These are phyloP conservation scores for Bidens hawaiensis DNA, from an alignment of 140 eudicot species.

Conservation along the genomic window DNA sequence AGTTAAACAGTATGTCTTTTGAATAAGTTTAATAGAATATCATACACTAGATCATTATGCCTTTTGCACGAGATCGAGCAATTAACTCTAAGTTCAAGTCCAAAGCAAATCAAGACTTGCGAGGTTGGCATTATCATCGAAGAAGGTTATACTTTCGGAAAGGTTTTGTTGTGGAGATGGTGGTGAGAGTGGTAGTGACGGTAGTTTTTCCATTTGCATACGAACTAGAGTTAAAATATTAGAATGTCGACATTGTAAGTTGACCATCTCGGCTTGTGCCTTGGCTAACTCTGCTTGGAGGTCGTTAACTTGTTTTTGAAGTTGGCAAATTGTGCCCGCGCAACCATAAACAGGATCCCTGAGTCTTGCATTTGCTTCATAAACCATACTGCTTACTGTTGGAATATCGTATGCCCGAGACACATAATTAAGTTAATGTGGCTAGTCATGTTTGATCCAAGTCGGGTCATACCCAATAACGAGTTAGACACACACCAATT, in stretches of 20 bases:
- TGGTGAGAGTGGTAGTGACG: conserved; percentile 9
- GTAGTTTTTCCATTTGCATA: conserved; percentile 30
- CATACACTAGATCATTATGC: neutral
- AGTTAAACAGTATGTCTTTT: neutral
- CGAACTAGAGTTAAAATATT: conserved; percentile 32
- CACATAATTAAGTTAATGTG: too few relatives aligned
- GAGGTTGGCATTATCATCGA: conserved; percentile 24
- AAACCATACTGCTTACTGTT: conserved; percentile 72
- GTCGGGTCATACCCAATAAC: too few relatives aligned
- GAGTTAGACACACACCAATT: too few relatives aligned
- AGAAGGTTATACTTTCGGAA: conserved; percentile 16
- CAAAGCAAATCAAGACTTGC: conserved; percentile 25
- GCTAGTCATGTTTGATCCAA: too few relatives aligned
- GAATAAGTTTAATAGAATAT: neutral
- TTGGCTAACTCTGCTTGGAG: conserved; percentile 68
- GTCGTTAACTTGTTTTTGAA: conserved; percentile 60
- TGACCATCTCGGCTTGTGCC: conserved; percentile 60
- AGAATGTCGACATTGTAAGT: conserved; percentile 51
- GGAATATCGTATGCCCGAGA: too few relatives aligned
- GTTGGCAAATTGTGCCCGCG: conserved; percentile 65
- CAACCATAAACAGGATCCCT: conserved; percentile 74
- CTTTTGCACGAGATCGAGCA: neutral
- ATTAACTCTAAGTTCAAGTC: conserved; percentile 17
- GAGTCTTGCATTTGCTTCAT: conserved; percentile 68
- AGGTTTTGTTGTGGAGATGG: conserved; percentile 9